phyloP scores from a whole-genome alignment of 2,329 filamentous ascomycete species.

The Cladophialophora chaetospira region DNA sequence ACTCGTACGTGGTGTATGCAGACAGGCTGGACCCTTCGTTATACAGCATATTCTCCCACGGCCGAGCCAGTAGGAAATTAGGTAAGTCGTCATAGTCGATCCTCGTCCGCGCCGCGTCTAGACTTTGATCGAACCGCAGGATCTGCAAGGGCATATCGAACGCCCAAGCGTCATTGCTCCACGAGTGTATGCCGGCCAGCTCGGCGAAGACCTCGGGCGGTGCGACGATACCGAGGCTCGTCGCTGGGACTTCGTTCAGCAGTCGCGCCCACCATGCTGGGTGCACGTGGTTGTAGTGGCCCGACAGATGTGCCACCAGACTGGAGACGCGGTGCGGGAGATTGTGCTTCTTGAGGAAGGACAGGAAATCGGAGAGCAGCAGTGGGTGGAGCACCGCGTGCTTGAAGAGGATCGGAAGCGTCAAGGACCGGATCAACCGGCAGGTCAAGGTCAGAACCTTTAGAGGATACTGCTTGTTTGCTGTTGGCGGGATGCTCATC shows the following conservation, averaged over 20 bases:
- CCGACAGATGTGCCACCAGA: constrained; percentile 48
- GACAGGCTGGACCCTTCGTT: constrained; percentile 76
- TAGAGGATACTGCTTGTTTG: constrained; percentile 41
- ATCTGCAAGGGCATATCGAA: constrained; percentile 67
- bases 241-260: constrained; percentile 53
- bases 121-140: constrained; percentile 48
- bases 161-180: constrained; percentile 62
- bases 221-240: constrained; percentile 59
- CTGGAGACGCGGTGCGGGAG: constrained; percentile 48
- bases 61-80: constrained; percentile 58
- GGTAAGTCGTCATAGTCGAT: constrained; percentile 28
- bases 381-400: constrained; percentile 49
- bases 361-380: constrained; percentile 40
- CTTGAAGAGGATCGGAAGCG: constrained; percentile 60
- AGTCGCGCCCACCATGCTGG: constrained; percentile 58
- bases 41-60: constrained; percentile 66
- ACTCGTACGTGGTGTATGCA: constrained; percentile 71
- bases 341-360: constrained; percentile 40
- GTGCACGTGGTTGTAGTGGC: constrained; percentile 44
- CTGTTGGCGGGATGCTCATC: constrained; percentile 4
- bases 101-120: constrained; percentile 11
- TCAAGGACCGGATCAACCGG: constrained; percentile 55
- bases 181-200: constrained; percentile 60
- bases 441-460: constrained; percentile 61
- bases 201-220: constrained; percentile 64